A percentile compares a stretch with the other conserved stretches of the same genome.
phyloP scores from a whole-genome alignment of 2,329 filamentous ascomycete species.

The Cucurbitaria berberidis region DNA sequence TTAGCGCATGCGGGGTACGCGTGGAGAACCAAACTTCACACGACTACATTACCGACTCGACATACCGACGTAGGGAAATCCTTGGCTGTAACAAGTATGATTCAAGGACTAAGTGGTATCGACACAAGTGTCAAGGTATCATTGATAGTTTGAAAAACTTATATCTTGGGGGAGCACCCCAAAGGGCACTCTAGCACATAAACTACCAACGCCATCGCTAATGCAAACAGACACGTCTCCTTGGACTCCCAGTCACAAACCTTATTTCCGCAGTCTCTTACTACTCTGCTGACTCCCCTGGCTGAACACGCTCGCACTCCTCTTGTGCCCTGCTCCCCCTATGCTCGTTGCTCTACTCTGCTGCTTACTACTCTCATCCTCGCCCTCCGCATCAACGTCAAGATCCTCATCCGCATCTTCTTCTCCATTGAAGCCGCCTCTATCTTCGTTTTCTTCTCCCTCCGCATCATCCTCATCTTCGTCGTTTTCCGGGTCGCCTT shows the following conservation, averaged over 20 bases:
- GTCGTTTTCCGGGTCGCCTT: constrained; percentile 24
- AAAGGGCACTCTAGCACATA: background rate
- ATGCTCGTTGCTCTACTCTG: constrained; percentile 36
- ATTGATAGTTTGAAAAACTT: background rate
- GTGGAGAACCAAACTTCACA: background rate
- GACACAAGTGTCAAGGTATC: background rate
- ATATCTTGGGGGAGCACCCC: background rate
- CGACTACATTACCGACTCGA: constrained; percentile 8
- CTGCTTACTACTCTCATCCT: constrained; percentile 40
- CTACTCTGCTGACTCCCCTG: constrained; percentile 46
- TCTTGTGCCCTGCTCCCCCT: constrained; percentile 62
- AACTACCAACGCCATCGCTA: constrained; percentile 1
- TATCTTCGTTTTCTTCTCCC: constrained; percentile 24
- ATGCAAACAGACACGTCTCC: background rate
- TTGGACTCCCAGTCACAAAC: background rate
- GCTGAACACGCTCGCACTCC: constrained; percentile 83
- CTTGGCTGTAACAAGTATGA: too few species aligned
- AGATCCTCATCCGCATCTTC: constrained; percentile 24
- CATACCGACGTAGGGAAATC: background rate
- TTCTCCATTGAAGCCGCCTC: constrained; percentile 19
- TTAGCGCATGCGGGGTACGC: constrained; percentile 13
- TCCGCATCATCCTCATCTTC: constrained; percentile 28
- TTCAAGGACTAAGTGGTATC: too few species aligned
- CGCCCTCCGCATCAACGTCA: constrained; percentile 34
- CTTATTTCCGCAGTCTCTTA: constrained; percentile 44